Conservation (phyloP, 2,329 filamentous ascomycete species). For the Penicillium concentricum region DNA sequence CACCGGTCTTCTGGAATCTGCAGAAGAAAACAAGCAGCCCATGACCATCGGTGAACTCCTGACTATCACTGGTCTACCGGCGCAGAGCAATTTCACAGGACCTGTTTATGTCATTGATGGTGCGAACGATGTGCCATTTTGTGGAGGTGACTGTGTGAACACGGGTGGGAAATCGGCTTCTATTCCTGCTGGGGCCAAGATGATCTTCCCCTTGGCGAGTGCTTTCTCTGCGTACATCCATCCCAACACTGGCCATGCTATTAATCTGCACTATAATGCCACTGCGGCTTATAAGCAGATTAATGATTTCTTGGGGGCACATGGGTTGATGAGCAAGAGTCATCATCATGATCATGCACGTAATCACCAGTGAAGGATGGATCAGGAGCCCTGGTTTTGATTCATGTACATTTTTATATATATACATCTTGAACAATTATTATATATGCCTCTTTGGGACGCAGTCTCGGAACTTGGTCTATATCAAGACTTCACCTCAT, state of each 20-base stretch:
- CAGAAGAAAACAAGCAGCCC: constrained; percentile 26
- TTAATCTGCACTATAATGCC: constrained; percentile 31
- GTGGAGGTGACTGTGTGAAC: constrained; percentile 27
- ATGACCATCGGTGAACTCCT: constrained; percentile 29
- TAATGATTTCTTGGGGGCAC: constrained; percentile 6
- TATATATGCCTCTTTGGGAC: too few relatives aligned
- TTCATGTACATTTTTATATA: not conserved
- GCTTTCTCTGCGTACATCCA: constrained; percentile 26
- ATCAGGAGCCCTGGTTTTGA: not conserved
- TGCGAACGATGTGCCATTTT: constrained; percentile 23
- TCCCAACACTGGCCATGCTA: constrained; percentile 27
- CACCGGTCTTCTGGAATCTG: constrained; percentile 9
- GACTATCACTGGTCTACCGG: constrained; percentile 13
- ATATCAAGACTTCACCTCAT: too few relatives aligned
- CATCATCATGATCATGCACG: not conserved
- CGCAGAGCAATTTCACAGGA: constrained; percentile 17
- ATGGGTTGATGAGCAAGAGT: not conserved
- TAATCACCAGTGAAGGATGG: not conserved
- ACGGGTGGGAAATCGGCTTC: constrained; percentile 17
- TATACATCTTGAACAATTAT: not conserved
- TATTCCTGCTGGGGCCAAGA: constrained; percentile 14
- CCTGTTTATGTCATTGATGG: constrained; percentile 29
- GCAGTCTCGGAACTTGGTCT: too few relatives aligned
- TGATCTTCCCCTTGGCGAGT: constrained; percentile 18
- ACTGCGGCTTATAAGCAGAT: constrained; percentile 25